Conservation (phyloP, 345 rosid species). For the Geranium brycei region DNA sequence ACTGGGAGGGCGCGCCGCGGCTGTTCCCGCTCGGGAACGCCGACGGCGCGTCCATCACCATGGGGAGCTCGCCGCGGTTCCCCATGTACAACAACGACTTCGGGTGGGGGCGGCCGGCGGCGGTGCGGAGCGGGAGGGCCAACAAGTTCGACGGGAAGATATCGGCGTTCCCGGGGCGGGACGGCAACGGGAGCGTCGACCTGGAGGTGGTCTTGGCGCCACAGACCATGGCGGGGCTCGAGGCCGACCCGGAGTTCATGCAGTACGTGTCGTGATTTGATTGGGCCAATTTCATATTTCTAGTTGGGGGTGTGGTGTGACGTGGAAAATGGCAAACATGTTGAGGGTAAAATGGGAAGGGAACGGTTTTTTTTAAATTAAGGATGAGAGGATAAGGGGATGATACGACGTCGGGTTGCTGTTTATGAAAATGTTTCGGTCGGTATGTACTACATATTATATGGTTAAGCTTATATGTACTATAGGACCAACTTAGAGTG, state of each 20-base stretch:
- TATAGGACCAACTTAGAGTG: no score
- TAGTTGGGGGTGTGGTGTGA: neutral
- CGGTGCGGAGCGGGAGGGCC: constrained; percentile 80
- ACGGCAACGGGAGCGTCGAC: constrained; percentile 73
- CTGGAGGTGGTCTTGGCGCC: constrained; percentile 84
- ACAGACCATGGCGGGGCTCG: constrained; percentile 50
- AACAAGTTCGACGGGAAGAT: constrained; percentile 94
- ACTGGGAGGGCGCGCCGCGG: constrained; percentile 74
- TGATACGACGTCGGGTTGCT: neutral
- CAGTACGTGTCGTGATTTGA: constrained; percentile 39
- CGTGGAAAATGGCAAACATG: neutral
- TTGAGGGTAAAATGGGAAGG: neutral
- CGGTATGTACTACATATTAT: neutral
- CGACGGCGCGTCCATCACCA: constrained; percentile 93
- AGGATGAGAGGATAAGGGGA: neutral
- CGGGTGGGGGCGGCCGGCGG: constrained; percentile 94
- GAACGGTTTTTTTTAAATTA: neutral
- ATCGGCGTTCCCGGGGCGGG: constrained; percentile 77
- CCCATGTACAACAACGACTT: constrained; percentile 94
- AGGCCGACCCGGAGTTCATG: constrained; percentile 69
- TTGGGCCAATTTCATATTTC: neutral
- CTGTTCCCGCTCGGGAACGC: constrained; percentile 77
- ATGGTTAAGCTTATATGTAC: neutral
- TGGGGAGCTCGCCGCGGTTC: constrained; percentile 96
- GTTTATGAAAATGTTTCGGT: no score